Percentiles rank a stretch among this genome's conserved stretches.
Conservation (phyloP, 345 rosid genomes). For the Laguncularia racemosa region DNA sequence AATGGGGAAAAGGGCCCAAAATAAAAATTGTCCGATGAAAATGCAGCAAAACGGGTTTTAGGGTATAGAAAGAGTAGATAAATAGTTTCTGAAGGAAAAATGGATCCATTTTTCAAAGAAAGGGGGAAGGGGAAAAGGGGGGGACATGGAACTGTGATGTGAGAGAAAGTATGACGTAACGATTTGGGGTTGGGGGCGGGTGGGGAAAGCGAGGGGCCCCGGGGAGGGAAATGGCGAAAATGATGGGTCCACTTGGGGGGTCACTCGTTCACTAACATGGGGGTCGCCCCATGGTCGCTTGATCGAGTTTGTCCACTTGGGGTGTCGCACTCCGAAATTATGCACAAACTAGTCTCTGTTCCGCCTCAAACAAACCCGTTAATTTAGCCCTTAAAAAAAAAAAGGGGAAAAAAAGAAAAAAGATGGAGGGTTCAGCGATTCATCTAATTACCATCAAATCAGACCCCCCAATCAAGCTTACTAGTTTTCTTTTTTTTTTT, state of each 20-base stretch:
- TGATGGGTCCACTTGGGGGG: conserved; percentile 10
- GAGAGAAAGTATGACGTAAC: too few species aligned
- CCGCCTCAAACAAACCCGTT: too few species aligned
- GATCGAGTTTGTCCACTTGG: conserved; percentile 17
- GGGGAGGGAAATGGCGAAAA: too few species aligned
- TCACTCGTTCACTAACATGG: conserved; percentile 23
- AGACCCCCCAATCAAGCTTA: too few species aligned
- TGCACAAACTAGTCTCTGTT: too few species aligned
- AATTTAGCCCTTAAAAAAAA: too few species aligned
- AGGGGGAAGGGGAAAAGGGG: neutral
- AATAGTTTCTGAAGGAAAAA: neutral
- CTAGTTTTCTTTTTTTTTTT: too few species aligned
- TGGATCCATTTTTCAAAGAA: neutral
- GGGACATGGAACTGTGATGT: neutral
- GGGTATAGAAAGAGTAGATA: neutral
- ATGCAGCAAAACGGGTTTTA: too few species aligned
- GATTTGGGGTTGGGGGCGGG: too few species aligned
- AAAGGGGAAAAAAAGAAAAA: neutral
- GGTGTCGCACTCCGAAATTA: neutral
- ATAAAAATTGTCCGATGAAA: too few species aligned
- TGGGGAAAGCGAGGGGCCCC: too few species aligned
- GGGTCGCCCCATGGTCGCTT: conserved; percentile 34
- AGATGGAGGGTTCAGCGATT: neutral
- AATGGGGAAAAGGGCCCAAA: too few species aligned
- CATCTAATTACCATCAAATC: neutral